Percentiles rank a stretch among this genome's conserved stretches.
These are phyloP conservation scores for Paxillus involutus DNA, from an alignment of 768 basidiomycete genomes.

Conservation along the genomic window DNA sequence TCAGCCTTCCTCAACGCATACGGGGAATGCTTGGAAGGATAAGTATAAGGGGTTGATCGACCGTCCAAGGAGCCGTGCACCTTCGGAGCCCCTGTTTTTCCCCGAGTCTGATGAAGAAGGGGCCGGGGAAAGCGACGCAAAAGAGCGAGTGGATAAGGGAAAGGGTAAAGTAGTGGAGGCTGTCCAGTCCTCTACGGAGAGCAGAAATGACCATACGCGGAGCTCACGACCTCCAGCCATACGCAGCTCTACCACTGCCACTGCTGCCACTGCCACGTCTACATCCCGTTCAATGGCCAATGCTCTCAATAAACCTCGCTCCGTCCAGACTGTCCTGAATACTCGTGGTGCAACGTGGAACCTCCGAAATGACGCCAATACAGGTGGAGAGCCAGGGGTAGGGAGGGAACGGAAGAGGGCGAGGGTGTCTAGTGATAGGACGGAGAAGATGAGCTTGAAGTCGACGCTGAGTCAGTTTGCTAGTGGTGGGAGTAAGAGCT, in stretches of 20 bases:
- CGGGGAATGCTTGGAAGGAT: background rate
- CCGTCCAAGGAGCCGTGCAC: constrained; percentile 9
- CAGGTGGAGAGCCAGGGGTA: constrained; percentile 7
- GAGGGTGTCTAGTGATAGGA: constrained; percentile 17
- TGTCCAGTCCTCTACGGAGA: background rate
- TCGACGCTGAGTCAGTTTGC: constrained; percentile 54
- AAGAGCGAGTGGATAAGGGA: background rate
- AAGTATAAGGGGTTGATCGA: background rate
- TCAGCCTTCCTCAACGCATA: background rate
- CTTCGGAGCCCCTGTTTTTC: constrained; percentile 26
- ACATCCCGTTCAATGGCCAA: background rate
- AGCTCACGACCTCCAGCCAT: background rate
- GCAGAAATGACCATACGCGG: background rate
- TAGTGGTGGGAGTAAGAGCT: constrained; percentile 40
- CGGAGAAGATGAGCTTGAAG: constrained; percentile 39
- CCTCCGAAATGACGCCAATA: constrained; percentile 20
- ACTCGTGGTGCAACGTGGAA: constrained; percentile 56
- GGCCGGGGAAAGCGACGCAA: background rate
- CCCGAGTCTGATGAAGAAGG: constrained; percentile 22
- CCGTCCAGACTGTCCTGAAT: constrained; percentile 44
- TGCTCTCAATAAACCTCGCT: constrained; percentile 19
- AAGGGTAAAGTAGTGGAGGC: background rate
- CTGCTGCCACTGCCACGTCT: background rate
- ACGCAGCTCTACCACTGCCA: background rate
- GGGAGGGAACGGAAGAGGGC: constrained; percentile 40